phyloP scores from a whole-genome alignment of 306 rosid species.

The Malus orientalis region DNA sequence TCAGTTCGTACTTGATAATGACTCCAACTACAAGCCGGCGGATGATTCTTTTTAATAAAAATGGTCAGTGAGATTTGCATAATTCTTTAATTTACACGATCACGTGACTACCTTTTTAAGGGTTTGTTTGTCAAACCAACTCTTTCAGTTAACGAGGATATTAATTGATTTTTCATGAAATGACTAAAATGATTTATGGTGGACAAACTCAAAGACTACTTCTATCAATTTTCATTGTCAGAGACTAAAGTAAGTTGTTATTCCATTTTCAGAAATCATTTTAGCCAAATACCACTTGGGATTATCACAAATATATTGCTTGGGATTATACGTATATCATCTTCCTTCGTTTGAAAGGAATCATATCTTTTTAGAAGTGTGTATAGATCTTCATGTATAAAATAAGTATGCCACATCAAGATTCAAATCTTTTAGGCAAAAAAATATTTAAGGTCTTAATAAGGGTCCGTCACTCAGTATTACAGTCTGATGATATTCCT shows the following conservation, averaged over 20 bases:
- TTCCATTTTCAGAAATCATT: too few species aligned
- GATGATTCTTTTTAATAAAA: too few species aligned
- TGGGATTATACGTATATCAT: background rate
- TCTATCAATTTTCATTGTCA: too few species aligned
- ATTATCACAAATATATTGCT: background rate
- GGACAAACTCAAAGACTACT: too few species aligned
- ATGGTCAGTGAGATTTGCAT: rapidly evolving
- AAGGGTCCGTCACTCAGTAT: rapidly evolving
- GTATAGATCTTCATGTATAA: background rate
- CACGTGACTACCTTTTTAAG: too few species aligned
- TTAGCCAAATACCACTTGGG: background rate
- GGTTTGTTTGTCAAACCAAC: too few species aligned
- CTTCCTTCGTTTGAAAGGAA: background rate
- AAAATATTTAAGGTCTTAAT: background rate
- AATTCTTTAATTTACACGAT: too few species aligned
- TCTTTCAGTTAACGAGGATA: too few species aligned
- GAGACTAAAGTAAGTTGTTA: rapidly evolving
- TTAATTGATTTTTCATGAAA: too few species aligned
- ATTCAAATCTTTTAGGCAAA: background rate
- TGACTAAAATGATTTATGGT: too few species aligned
- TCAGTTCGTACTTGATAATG: too few species aligned
- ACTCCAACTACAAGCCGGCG: too few species aligned
- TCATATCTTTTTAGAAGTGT: background rate
- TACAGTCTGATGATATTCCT: rapidly evolving
- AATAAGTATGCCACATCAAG: background rate